Conservation (phyloP, 345 rosid genomes). For the Isatis tinctoria region DNA sequence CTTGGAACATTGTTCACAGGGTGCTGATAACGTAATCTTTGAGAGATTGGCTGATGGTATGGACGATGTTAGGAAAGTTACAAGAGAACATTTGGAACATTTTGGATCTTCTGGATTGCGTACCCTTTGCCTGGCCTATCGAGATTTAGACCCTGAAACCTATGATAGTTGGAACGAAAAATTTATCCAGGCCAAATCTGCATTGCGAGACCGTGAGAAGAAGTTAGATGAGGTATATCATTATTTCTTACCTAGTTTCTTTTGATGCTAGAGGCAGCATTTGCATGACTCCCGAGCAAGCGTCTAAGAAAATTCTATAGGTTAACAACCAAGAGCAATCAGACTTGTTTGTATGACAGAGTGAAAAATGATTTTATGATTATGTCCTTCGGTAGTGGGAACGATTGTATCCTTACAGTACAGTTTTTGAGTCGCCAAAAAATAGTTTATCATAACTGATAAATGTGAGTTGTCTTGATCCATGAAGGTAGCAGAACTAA, state of each 20-base stretch:
- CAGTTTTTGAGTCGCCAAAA: not conserved
- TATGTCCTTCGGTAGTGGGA: not conserved
- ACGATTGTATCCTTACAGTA: not conserved
- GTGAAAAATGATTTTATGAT: not conserved
- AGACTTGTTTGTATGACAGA: not conserved
- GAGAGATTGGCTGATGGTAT: slow-evolving; percentile 81
- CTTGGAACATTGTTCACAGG: slow-evolving; percentile 51
- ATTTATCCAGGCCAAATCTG: slow-evolving; percentile 94
- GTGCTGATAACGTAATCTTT: slow-evolving; percentile 94
- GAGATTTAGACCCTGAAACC: slow-evolving; percentile 61
- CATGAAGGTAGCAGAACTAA: slow-evolving; percentile 87
- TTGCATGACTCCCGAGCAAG: not conserved
- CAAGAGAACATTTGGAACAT: slow-evolving; percentile 84
- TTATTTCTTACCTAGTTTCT: slow-evolving; percentile 5
- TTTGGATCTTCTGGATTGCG: slow-evolving; percentile 97
- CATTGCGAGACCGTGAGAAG: slow-evolving; percentile 92
- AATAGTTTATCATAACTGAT: slow-evolving; percentile 17
- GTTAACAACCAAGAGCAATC: not conserved
- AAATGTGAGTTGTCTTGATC: slow-evolving; percentile 4
- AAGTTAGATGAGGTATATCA: slow-evolving; percentile 88
- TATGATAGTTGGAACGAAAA: slow-evolving; percentile 98
- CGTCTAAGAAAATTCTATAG: not conserved
- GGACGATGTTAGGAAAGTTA: slow-evolving; percentile 65
- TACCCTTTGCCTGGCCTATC: slow-evolving; percentile 95
- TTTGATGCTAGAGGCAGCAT: not conserved